Evolutionary conservation across 1,284 basidiomycete genomes (phyloP).

Genomic region (Irpex lacteus): DNA sequence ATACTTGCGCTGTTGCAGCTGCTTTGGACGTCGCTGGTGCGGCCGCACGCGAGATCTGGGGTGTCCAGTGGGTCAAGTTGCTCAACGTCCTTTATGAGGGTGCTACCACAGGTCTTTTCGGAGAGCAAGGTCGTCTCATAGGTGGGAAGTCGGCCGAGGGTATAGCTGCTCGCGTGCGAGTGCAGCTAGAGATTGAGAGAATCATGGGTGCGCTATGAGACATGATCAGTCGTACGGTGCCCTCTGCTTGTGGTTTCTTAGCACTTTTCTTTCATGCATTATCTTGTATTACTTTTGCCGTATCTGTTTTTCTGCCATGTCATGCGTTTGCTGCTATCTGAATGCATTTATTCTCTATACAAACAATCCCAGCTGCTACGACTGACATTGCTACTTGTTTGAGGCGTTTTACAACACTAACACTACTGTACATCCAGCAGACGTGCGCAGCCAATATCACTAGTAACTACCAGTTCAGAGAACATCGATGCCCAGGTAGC

Average conservation of each 20-base stretch:
- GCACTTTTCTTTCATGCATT: too few relatives aligned
- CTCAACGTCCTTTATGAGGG: slow-evolving; percentile 65
- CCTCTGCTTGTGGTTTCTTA: too few relatives aligned
- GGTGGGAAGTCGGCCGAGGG: slow-evolving; percentile 58
- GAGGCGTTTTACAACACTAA: too few relatives aligned
- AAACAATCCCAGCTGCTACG: too few relatives aligned
- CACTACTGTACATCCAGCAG: too few relatives aligned
- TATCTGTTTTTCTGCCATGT: background rate
- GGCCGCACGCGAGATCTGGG: slow-evolving; percentile 63
- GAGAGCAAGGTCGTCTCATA: slow-evolving; percentile 36
- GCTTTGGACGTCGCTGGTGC: slow-evolving; percentile 74
- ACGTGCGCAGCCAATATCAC: background rate
- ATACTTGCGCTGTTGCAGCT: slow-evolving; percentile 34
- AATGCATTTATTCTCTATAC: background rate
- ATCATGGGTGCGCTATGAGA: slow-evolving; percentile 36
- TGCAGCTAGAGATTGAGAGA: slow-evolving; percentile 64
- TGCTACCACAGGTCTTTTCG: slow-evolving; percentile 49
- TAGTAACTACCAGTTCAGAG: slow-evolving; percentile 12
- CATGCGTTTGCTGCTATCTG: background rate
- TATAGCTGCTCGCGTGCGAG: slow-evolving; percentile 54
- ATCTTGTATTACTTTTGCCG: too few relatives aligned
- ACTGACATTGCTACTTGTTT: too few relatives aligned
- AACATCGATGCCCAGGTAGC: slow-evolving; percentile 22
- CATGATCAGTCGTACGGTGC: background rate
- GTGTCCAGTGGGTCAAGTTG: slow-evolving; percentile 78